Evolutionary conservation across 345 rosid species (phyloP).

Genomic region (Salix brachista): DNA sequence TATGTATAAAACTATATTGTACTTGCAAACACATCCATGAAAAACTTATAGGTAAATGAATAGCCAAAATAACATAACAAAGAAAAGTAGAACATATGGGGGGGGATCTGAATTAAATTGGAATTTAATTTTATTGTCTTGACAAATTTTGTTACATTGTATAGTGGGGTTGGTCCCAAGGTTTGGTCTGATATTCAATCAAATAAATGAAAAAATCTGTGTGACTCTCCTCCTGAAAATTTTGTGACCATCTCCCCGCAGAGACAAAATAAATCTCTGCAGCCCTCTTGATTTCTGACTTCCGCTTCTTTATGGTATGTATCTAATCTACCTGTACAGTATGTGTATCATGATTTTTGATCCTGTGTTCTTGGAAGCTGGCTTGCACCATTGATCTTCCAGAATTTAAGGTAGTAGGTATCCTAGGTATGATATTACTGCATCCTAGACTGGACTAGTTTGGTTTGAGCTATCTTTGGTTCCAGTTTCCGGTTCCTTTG

Average conservation of each 20-base stretch:
- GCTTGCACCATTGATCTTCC: conserved; percentile 19
- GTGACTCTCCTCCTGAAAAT: background rate
- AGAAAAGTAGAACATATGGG: too few relatives aligned
- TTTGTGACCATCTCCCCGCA: background rate
- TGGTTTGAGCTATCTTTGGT: conserved; percentile 4
- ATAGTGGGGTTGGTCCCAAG: conserved; percentile 6
- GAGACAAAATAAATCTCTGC: background rate
- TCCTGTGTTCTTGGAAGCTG: conserved; percentile 11
- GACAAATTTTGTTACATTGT: background rate
- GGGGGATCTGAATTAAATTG: background rate
- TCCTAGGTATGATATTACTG: background rate
- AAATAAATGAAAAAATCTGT: background rate
- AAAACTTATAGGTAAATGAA: too few relatives aligned
- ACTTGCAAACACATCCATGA: too few relatives aligned
- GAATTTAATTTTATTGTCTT: background rate
- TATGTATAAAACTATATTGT: too few relatives aligned
- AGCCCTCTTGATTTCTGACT: background rate
- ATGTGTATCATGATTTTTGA: background rate
- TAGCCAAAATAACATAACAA: too few relatives aligned
- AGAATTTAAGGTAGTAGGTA: background rate
- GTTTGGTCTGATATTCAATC: background rate
- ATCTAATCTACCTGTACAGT: background rate
- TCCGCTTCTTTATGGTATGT: background rate
- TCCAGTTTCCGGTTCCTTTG: conserved; percentile 7
- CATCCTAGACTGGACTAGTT: conserved; percentile 16